Base-by-base conservation (phyloP, 345 rosid species). In the Passiflora organensis region DNA sequence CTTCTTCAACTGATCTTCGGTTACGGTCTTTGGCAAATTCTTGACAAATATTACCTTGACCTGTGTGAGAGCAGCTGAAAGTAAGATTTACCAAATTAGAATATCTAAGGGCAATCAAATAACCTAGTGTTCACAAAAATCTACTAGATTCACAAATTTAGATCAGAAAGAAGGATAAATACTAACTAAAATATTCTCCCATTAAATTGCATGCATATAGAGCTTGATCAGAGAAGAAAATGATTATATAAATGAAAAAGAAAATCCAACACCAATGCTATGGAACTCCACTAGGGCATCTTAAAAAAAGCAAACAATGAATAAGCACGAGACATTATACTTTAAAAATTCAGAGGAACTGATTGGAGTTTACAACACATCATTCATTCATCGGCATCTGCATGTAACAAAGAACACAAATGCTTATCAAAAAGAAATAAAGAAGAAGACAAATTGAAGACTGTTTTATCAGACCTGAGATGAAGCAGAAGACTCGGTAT, bases 21-120 rank as follows among this genome's bases (percentile, higher is more conserved):
- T 81, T 41, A 84, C 78, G 59, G 84, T 82, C 67, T 76, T 81
- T 1, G 98, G 98, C 39, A 91, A 78, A 71, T 91, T 89, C 65
- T 88, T 88, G 51, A 91, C 86, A 75, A 86, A 91, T 64, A 91
- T 61, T 23, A 91, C 90, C 78, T 89, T 91, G 20, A 91, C 95
- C 98, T 91, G 75, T 61, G 63, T 4, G 21, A 67, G 65, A 61
- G 19, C 51, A 51, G 28, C 36, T 21, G n/a, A 25, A 50, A 24
- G 22, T 67, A 5, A 59, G 56, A 60, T 58, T 50, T 24, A 58
- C 20, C 43, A 19, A 41, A 60, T n/a, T 68, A 45, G 39, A 46
- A 58, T 51, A 43, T 58, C 56, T 55, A 48, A 17, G 17, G 54
- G 59, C 36, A 43, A 19, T 39, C 36, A 12, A 32, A n/a, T 50